A percentile compares a stretch with the other conserved stretches of the same genome.
Conservation (phyloP, 495 filamentous ascomycete genomes). For the Chaetomium cochliodes region DNA sequence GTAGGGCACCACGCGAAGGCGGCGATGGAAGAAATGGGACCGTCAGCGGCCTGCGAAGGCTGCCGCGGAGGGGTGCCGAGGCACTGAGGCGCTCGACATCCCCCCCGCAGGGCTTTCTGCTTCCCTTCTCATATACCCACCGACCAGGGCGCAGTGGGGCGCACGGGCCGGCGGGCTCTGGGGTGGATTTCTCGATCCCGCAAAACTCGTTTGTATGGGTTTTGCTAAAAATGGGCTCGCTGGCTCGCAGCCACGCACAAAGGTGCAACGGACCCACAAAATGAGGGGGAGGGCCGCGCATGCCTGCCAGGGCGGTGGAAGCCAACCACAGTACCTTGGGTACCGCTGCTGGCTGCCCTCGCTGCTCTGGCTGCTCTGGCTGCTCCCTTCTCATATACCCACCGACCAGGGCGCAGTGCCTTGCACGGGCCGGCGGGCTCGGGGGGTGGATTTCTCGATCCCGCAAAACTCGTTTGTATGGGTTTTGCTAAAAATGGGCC, state of each 20-base stretch:
- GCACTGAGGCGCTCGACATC: conserved; percentile 4
- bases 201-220: conserved; percentile 19
- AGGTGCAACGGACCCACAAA: not conserved
- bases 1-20: conserved; percentile 23
- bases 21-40: conserved; percentile 20
- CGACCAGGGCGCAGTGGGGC: conserved; percentile 16
- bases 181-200: conserved; percentile 10
- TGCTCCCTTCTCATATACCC: conserved; percentile 19
- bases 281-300: not conserved
- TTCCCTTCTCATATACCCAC: conserved; percentile 20
- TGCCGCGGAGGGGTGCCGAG: conserved; percentile 18
- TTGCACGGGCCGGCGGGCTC: conserved; percentile 13
- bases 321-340: too few species aligned
- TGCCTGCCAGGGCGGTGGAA: not conserved
- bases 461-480: conserved; percentile 22
- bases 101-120: conserved; percentile 7
- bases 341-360: not conserved
- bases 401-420: conserved; percentile 18
- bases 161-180: conserved; percentile 15
- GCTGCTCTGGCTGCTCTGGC: not conserved
- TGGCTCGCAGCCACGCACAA: not conserved
- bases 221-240: conserved; percentile 25
- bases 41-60: conserved; percentile 7
- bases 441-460: not conserved
- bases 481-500: conserved; percentile 21